A percentile compares a stretch with the other conserved stretches of the same genome.
phyloP scores from a whole-genome alignment of 805 yeast species.

The Zygoascus bituminiphila region DNA sequence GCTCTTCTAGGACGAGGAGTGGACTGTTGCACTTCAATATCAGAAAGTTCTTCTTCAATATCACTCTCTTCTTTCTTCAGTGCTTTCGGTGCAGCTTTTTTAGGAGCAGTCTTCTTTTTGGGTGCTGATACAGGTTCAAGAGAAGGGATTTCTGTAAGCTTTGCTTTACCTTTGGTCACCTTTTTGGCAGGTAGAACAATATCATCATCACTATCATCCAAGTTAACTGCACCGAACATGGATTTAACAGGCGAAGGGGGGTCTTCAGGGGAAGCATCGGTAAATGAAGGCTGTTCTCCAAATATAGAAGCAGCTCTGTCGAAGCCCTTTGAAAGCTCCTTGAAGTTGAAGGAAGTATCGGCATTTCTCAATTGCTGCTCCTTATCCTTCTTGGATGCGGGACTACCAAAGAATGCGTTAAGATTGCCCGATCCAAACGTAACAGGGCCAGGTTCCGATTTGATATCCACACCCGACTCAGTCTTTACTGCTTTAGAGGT shows the following conservation, averaged over 20 bases:
- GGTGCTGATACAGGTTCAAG: constrained; percentile 19
- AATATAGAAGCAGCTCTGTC: constrained; percentile 5
- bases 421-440: constrained; percentile 23
- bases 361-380: constrained; percentile 13
- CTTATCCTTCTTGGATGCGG: constrained; percentile 15
- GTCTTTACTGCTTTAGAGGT: constrained; percentile 7
- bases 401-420: constrained; percentile 24
- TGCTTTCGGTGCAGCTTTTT: not conserved
- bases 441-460: too few species aligned
- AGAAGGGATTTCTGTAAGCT: constrained; percentile 13
- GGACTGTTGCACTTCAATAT: constrained; percentile 5
- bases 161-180: constrained; percentile 5
- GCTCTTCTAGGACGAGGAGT: constrained; percentile 20
- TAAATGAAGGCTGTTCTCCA: constrained; percentile 2
- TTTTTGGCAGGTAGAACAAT: constrained; percentile 1
- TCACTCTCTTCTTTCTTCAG: constrained; percentile 4
- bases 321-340: constrained; percentile 7
- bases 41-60: not conserved
- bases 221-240: not conserved
- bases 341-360: constrained; percentile 6
- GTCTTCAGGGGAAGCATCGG: constrained; percentile 1
- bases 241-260: constrained; percentile 3
- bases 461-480: constrained; percentile 16
- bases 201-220: constrained; percentile 7
- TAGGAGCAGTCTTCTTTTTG: constrained; percentile 5